Base-by-base conservation (phyloP, 1,139 yeast genomes). In the Taiozyma onychis region DNA sequence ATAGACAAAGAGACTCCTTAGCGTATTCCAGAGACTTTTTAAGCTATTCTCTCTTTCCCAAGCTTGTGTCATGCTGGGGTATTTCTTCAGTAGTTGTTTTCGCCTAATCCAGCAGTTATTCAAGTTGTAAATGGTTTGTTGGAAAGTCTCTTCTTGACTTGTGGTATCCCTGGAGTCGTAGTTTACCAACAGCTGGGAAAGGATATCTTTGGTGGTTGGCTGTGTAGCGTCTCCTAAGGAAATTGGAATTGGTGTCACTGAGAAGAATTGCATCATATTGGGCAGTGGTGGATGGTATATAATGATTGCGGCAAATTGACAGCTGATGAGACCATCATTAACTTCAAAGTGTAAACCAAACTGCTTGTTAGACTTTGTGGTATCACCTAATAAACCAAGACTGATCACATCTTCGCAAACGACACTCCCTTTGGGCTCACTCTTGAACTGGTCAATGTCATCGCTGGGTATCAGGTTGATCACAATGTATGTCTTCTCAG, bases 261-360 rank as follows among this genome's bases (percentile, higher is more conserved):
- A 84, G 58, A 83, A 86, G 65, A 87, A 89, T 60, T 91, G 97
- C 75, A 93, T 77, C 54, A 80, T 77, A 43, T 74, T 74, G 27
- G 87, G 81, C 47, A 80, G 77, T 0, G 98, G 98, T 1, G 95
- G 88, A 35, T 80, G 79, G 65, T 83, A 91, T 18, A 78, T 59
- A 2, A 91, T 72, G 1, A 88, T 62, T 30, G 73, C 73, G 44
- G 68, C 18, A 28, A 44, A 34, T 6, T 34, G 14, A 13, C 50
- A 39, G 6, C 32, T 18, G 9, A 53, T 41, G 9, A 26, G 46
- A 5, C 44, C 44, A 27, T 48, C 37, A 11, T 44, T 27, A 9
- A 46, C 4, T n/a, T 47, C 26, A 46, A 57, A 56, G 2, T 18
- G 30, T 3, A 43, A n/a, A 4, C 26, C 2, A 18, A 28, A 8